Evolutionary conservation across 75 land plant species (phyloP).

Genomic region (Ceratopteris richardii): DNA sequence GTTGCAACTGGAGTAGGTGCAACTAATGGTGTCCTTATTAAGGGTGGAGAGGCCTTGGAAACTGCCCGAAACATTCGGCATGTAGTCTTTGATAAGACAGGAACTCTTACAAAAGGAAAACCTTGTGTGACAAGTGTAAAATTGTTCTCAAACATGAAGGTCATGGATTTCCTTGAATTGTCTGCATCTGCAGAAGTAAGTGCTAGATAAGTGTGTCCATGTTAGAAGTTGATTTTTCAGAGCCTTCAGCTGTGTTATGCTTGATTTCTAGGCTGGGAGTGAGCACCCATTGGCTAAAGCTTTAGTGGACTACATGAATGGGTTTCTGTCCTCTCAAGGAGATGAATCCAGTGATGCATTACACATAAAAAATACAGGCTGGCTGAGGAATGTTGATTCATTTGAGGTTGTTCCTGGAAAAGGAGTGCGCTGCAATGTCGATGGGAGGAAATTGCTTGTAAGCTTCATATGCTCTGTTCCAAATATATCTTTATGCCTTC

Average conservation of each 20-base stretch:
- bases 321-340: background rate
- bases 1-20: conserved; percentile 98
- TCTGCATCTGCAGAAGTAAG: conserved; percentile 63
- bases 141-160: conserved; percentile 39
- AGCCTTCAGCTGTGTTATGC: no score
- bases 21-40: conserved; percentile 78
- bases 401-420: conserved; percentile 52
- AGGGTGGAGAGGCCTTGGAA: conserved; percentile 90
- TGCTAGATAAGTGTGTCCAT: no score
- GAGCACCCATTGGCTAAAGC: conserved; percentile 83
- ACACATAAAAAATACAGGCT: conserved; percentile 19
- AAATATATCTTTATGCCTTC: no score
- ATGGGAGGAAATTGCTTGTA: conserved; percentile 1
- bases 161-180: conserved; percentile 56
- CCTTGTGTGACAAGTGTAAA: conserved; percentile 64
- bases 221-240: no score
- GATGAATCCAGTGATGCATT: conserved; percentile 29
- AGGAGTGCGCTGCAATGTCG: conserved; percentile 48
- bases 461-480: background rate
- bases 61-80: conserved; percentile 75
- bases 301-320: conserved; percentile 41
- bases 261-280: conserved; percentile 43
- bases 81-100: conserved; percentile 92
- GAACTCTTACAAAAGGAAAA: conserved; percentile 82
- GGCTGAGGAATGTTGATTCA: conserved; percentile 25